A percentile compares a stretch with the other conserved stretches of the same genome.
Conservation (phyloP, 768 basidiomycete genomes). For the Mycena vitilis region DNA sequence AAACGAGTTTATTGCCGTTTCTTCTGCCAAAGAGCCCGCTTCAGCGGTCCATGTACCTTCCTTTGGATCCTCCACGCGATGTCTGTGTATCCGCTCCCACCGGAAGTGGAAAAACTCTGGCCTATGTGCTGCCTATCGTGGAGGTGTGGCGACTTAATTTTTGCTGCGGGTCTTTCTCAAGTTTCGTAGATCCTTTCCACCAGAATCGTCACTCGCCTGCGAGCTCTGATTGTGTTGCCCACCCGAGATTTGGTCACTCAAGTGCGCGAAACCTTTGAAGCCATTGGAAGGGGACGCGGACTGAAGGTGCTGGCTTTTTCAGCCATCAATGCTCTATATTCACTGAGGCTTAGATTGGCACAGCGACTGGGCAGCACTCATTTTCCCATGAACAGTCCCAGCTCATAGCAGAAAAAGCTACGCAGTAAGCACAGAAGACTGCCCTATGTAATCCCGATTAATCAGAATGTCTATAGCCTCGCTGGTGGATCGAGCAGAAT, state of each 20-base stretch:
- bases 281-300: constrained; percentile 84
- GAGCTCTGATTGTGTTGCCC: constrained; percentile 91
- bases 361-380: constrained; percentile 93
- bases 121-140: constrained; percentile 94
- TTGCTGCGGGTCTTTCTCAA: constrained; percentile 4
- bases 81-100: constrained; percentile 97
- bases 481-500: constrained; percentile 91
- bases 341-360: constrained; percentile 64
- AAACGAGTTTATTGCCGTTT: constrained; percentile 88
- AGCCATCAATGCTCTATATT: constrained; percentile 7
- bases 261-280: constrained; percentile 93
- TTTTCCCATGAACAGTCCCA: constrained; percentile 92
- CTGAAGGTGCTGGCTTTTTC: constrained; percentile 71
- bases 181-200: constrained; percentile 71
- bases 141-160: constrained; percentile 62
- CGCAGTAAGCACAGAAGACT: constrained; percentile 54
- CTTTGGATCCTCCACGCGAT: constrained; percentile 77
- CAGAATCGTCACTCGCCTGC: constrained; percentile 82
- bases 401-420: constrained; percentile 71
- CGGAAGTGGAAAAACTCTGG: constrained; percentile 96
- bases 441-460: background rate
- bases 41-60: constrained; percentile 67
- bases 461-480: constrained; percentile 65
- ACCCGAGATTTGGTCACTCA: constrained; percentile 94
- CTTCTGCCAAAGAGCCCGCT: constrained; percentile 63